Evolutionary conservation across 1,139 yeast species (phyloP).

Genomic region (Wickerhamomyces sp.): DNA sequence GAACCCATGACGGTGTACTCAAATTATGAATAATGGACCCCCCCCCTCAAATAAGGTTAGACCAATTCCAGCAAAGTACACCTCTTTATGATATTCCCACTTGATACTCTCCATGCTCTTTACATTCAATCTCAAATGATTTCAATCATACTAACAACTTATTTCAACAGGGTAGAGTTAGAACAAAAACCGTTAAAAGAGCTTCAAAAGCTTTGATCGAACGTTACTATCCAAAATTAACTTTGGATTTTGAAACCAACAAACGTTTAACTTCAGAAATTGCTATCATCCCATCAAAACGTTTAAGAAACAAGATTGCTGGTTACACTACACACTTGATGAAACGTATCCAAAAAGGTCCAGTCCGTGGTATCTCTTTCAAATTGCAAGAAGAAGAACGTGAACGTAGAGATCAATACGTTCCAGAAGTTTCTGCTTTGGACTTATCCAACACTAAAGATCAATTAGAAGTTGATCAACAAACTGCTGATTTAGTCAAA

Average conservation of each 20-base stretch:
- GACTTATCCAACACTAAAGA: constrained; percentile 96
- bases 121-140: neutral
- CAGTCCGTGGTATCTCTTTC: constrained; percentile 99
- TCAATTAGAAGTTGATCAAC: constrained; percentile 96
- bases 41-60: no score
- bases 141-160: constrained; percentile 16
- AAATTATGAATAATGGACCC: no score
- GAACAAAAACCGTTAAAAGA: constrained; percentile 99
- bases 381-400: constrained; percentile 99
- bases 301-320: constrained; percentile 99
- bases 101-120: no score
- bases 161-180: constrained; percentile 79
- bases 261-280: constrained; percentile 98
- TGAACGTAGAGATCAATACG: constrained; percentile 99
- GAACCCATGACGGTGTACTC: no score
- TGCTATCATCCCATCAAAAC: constrained; percentile 98
- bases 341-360: constrained; percentile 99
- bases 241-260: constrained; percentile 99
- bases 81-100: neutral
- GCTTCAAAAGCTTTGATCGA: constrained; percentile 99
- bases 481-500: constrained; percentile 96
- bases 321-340: constrained; percentile 99
- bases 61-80: no score
- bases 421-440: constrained; percentile 99
- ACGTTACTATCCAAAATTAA: constrained; percentile 99